A percentile compares a stretch with the other conserved stretches of the same genome.
These are phyloP conservation scores for Zygotorulaspora mrakii DNA, from an alignment of 1,139 yeast genomes.

Conservation along the genomic window DNA sequence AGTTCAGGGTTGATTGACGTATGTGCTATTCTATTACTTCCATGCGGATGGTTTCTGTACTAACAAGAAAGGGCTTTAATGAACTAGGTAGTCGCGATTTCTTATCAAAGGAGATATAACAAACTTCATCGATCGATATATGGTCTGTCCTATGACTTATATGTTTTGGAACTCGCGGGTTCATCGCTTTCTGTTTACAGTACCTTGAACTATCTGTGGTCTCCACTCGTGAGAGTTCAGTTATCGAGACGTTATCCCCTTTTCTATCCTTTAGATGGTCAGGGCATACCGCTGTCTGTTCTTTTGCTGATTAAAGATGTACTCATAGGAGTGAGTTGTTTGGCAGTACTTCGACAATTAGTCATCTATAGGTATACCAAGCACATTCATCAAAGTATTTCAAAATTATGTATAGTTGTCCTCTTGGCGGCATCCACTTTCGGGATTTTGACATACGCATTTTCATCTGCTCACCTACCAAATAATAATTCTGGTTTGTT, in stretches of 20 bases:
- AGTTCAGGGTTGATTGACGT: constrained; percentile 12
- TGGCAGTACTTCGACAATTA: constrained; percentile 24
- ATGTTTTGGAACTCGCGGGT: constrained; percentile 20
- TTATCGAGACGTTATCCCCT: constrained; percentile 28
- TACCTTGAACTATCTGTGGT: constrained; percentile 26
- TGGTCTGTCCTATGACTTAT: constrained; percentile 35
- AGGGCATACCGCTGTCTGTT: constrained; percentile 24
- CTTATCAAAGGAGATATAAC: constrained; percentile 30
- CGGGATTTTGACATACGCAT: constrained; percentile 24
- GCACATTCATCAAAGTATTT: constrained; percentile 32
- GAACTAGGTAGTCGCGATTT: constrained; percentile 19
- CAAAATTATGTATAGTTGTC: constrained; percentile 17
- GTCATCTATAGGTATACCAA: constrained; percentile 23
- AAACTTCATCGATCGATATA: constrained; percentile 33
- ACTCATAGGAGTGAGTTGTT: constrained; percentile 8
- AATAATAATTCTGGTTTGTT: constrained; percentile 27
- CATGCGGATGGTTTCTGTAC: too few relatives aligned
- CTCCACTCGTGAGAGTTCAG: constrained; percentile 22
- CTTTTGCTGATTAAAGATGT: constrained; percentile 19
- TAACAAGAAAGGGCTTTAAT: too few relatives aligned
- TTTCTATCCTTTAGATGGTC: constrained; percentile 20
- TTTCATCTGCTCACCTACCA: constrained; percentile 22
- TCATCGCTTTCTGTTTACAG: constrained; percentile 23
- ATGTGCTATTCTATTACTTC: constrained; percentile 4
- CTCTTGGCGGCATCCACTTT: constrained; percentile 13